These are phyloP conservation scores for Sugiyamaella lignohabitans DNA, from an alignment of 805 yeast genomes.

Conservation along the genomic window DNA sequence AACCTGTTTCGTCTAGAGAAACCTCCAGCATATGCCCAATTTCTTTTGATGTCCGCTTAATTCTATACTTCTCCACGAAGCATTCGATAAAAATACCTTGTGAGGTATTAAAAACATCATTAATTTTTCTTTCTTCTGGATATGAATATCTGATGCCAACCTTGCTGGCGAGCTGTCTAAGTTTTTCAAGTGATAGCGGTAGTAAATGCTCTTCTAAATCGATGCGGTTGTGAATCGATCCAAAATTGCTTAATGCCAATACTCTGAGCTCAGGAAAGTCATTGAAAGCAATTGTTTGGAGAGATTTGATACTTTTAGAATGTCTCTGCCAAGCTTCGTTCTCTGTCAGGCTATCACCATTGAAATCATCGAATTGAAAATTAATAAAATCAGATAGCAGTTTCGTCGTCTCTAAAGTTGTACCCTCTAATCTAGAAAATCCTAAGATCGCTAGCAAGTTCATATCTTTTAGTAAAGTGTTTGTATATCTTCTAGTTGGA, in stretches of 20 bases:
- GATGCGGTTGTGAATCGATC: conserved; percentile 17
- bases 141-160: background rate
- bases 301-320: conserved; percentile 13
- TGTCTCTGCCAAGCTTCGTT: conserved; percentile 16
- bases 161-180: conserved; percentile 9
- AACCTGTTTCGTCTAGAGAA: conserved; percentile 9
- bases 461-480: conserved; percentile 28
- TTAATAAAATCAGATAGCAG: conserved; percentile 21
- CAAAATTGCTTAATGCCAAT: conserved; percentile 26
- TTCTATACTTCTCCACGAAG: background rate
- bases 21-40: conserved; percentile 1
- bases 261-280: conserved; percentile 22
- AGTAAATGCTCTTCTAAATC: conserved; percentile 24
- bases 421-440: background rate
- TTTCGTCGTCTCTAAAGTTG: background rate
- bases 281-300: conserved; percentile 25
- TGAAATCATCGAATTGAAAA: conserved; percentile 40
- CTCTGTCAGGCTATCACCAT: conserved; percentile 28
- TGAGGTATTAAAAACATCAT: background rate
- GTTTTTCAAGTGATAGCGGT: conserved; percentile 18
- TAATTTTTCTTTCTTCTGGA: background rate
- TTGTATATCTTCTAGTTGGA: conserved; percentile 37
- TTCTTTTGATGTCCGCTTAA: background rate
- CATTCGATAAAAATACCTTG: background rate
- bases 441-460: conserved; percentile 23